Conservation (phyloP, 1,139 yeast genomes). For the Pichia sp. region DNA sequence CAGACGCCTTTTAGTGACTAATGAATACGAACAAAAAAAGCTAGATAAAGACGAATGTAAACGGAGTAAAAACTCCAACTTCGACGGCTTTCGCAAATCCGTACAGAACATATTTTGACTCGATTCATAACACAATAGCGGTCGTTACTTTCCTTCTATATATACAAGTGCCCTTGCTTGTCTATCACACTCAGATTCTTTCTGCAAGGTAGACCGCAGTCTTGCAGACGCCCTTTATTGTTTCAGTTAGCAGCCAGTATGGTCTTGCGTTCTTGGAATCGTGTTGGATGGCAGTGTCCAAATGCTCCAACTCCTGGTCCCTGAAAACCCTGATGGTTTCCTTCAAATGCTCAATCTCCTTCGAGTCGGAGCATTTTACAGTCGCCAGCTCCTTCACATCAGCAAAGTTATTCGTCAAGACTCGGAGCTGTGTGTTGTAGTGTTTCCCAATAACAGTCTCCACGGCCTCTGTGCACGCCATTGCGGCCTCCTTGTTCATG, state of each 20-base stretch:
- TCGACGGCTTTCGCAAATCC: too few relatives aligned
- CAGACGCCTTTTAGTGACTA: not conserved
- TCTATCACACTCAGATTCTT: constrained; percentile 42
- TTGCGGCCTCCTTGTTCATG: constrained; percentile 91
- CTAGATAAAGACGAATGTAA: not conserved
- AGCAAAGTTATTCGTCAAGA: constrained; percentile 51
- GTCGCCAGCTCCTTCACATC: constrained; percentile 30
- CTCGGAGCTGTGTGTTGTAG: constrained; percentile 84
- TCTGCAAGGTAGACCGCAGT: constrained; percentile 94
- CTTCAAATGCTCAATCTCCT: constrained; percentile 58
- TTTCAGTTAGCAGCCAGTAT: constrained; percentile 80
- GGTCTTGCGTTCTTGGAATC: constrained; percentile 95
- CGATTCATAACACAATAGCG: not conserved
- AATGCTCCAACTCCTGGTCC: constrained; percentile 93
- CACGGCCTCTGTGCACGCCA: constrained; percentile 99
- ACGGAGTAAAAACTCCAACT: too few relatives aligned
- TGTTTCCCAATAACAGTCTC: constrained; percentile 98
- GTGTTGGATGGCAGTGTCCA: constrained; percentile 86
- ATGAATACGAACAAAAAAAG: not conserved
- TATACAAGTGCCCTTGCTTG: not conserved
- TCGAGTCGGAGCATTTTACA: constrained; percentile 33
- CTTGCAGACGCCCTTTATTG: constrained; percentile 74
- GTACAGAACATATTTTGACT: not conserved
- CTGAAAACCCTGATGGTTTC: constrained; percentile 69
- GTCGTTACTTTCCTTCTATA: not conserved